Percentiles rank a stretch among this genome's conserved stretches.
phyloP scores from a whole-genome alignment of 1,284 basidiomycete genomes.

The Amylostereum chailletii region DNA sequence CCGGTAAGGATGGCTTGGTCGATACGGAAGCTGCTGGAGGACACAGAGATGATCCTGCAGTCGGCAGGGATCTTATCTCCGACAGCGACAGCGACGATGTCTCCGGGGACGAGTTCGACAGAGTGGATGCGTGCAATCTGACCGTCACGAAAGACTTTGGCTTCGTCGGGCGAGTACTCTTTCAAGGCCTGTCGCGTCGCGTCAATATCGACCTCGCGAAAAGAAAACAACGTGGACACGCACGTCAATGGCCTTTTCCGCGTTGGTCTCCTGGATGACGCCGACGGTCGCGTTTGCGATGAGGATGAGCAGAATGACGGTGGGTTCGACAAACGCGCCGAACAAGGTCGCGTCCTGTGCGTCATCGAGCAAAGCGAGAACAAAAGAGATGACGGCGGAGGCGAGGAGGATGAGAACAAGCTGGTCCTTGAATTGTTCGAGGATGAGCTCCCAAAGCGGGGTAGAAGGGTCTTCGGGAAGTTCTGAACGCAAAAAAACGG shows the following conservation, averaged over 20 bases:
- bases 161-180: conserved; percentile 93
- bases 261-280: conserved; percentile 91
- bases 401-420: conserved; percentile 90
- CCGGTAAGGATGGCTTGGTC: conserved; percentile 95
- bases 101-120: conserved; percentile 85
- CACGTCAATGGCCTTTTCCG: conserved; percentile 92
- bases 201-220: conserved; percentile 4
- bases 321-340: conserved; percentile 86
- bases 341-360: conserved; percentile 56
- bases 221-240: conserved; percentile 23
- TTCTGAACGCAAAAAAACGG: conserved; percentile 35
- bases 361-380: conserved; percentile 81
- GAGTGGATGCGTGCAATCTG: conserved; percentile 72
- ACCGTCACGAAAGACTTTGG: conserved; percentile 78
- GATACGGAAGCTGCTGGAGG: conserved; percentile 85
- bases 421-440: conserved; percentile 98
- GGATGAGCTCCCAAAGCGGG: conserved; percentile 87
- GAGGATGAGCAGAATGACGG: conserved; percentile 89
- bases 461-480: conserved; percentile 87
- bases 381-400: conserved; percentile 85
- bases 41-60: conserved; percentile 80
- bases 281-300: conserved; percentile 92
- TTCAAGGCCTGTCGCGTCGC: conserved; percentile 64
- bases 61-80: conserved; percentile 95
- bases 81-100: conserved; percentile 83